phyloP scores from a whole-genome alignment of 1,284 basidiomycete genomes.

The Malassezia globosa region DNA sequence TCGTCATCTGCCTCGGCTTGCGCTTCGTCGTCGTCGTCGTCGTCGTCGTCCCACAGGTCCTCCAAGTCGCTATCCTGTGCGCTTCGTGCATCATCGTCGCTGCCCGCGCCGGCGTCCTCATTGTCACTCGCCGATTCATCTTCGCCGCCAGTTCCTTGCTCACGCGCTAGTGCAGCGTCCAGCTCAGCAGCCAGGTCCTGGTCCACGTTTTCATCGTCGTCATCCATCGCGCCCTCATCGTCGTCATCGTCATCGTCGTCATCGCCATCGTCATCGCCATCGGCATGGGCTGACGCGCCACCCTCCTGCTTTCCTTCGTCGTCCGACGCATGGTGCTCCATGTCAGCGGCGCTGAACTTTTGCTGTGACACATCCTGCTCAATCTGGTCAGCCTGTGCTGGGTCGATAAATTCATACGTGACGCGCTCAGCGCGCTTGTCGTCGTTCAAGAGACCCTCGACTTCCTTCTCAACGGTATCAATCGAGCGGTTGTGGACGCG shows the following conservation, averaged over 20 bases:
- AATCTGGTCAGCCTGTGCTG: conserved; percentile 14
- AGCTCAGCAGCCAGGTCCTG: conserved; percentile 49
- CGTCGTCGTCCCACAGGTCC: conserved; percentile 39
- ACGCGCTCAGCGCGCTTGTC: conserved; percentile 71
- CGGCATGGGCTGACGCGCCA: conserved; percentile 19
- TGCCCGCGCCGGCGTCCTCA: conserved; percentile 41
- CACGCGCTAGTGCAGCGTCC: conserved; percentile 48
- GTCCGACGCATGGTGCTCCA: not conserved
- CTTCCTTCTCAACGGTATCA: conserved; percentile 91
- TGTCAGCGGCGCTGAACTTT: not conserved
- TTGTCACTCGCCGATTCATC: conserved; percentile 48
- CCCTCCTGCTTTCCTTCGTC: conserved; percentile 19
- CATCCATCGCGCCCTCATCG: conserved; percentile 27
- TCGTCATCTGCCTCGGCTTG: conserved; percentile 50
- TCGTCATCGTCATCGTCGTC: conserved; percentile 21
- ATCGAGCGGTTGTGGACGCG: conserved; percentile 79
- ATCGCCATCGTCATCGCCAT: conserved; percentile 20
- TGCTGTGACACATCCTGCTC: conserved; percentile 16
- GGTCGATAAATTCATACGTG: conserved; percentile 39
- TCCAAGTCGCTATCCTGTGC: conserved; percentile 25
- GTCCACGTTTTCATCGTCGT: conserved; percentile 57
- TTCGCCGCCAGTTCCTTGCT: conserved; percentile 54
- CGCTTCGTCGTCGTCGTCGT: conserved; percentile 30
- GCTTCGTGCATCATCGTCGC: conserved; percentile 22
- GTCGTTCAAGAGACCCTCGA: conserved; percentile 76